Conservation (phyloP, 768 basidiomycete species). For the Phylloporus sp. region DNA sequence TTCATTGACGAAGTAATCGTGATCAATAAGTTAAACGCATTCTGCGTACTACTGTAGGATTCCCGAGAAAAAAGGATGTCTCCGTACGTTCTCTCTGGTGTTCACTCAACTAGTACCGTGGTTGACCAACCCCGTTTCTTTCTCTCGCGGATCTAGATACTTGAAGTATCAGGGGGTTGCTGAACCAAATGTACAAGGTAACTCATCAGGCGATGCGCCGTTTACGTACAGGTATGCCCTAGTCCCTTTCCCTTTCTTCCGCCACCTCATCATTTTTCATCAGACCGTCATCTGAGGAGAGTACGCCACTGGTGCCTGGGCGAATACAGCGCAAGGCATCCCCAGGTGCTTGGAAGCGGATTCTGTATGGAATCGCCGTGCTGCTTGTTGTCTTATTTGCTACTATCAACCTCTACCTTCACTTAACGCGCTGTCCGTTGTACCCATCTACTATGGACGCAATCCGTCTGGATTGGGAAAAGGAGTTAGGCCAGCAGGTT, state of each 20-base stretch:
- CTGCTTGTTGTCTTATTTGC: background rate
- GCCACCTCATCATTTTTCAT: background rate
- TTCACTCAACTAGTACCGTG: background rate
- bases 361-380: background rate
- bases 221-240: background rate
- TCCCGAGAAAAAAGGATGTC: background rate
- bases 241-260: too few species aligned
- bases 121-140: background rate
- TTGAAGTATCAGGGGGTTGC: background rate
- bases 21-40: too few species aligned
- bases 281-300: conserved; percentile 5
- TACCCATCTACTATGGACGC: background rate
- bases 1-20: background rate
- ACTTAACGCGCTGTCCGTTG: background rate
- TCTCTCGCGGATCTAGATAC: background rate
- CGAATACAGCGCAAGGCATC: background rate
- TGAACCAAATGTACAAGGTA: background rate
- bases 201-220: background rate
- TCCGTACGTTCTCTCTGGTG: background rate
- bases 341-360: background rate
- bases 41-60: background rate
- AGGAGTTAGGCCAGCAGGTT: background rate
- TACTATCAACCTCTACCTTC: background rate
- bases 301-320: conserved; percentile 6
- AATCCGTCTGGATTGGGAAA: background rate